These are phyloP conservation scores for Colletotrichum lini DNA, from an alignment of 2,329 filamentous ascomycete genomes.

Conservation along the genomic window DNA sequence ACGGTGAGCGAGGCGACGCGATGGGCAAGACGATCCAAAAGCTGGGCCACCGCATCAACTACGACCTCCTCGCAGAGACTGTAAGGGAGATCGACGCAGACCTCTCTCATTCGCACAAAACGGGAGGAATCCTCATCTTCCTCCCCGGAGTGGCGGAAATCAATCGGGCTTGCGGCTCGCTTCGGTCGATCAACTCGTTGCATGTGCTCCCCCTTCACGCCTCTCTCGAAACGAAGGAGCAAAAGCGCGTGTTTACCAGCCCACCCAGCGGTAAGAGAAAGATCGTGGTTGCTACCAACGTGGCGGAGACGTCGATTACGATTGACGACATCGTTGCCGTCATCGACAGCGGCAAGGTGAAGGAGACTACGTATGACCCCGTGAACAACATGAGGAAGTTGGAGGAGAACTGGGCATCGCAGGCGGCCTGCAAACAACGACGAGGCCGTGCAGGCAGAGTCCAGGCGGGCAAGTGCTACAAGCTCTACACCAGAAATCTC, in stretches of 20 bases:
- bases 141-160: constrained; percentile 94
- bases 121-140: constrained; percentile 95
- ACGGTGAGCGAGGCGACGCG: constrained; percentile 61
- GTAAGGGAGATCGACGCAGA: constrained; percentile 86
- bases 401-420: constrained; percentile 95
- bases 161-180: constrained; percentile 79
- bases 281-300: constrained; percentile 94
- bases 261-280: constrained; percentile 88
- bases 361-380: constrained; percentile 95
- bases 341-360: constrained; percentile 94
- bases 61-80: constrained; percentile 85
- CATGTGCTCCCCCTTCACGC: constrained; percentile 92
- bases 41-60: constrained; percentile 90
- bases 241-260: constrained; percentile 85
- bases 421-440: constrained; percentile 93
- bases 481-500: constrained; percentile 89
- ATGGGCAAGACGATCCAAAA: constrained; percentile 80
- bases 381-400: constrained; percentile 94
- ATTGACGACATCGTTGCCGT: constrained; percentile 98
- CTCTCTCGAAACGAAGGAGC: constrained; percentile 89
- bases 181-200: constrained; percentile 74
- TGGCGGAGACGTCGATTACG: constrained; percentile 98
- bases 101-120: constrained; percentile 73
- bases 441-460: constrained; percentile 95
- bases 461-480: constrained; percentile 91